Percentiles rank a stretch among this genome's conserved stretches.
Conservation (phyloP, 192 early-diverging fungal genomes). For the Coemansia sp. region DNA sequence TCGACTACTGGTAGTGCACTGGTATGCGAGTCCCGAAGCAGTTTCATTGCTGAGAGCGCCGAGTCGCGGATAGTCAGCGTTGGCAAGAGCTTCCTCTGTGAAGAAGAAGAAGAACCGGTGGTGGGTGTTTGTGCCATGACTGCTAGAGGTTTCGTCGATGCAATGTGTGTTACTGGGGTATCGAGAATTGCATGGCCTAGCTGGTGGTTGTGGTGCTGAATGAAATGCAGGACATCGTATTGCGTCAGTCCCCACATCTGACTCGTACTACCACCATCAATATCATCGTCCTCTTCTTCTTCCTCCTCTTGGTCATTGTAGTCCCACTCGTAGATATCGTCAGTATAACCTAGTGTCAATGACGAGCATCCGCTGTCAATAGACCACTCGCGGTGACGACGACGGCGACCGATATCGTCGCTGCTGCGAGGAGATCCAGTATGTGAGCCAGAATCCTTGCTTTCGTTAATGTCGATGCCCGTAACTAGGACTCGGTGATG, state of each 20-base stretch:
- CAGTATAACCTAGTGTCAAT: not conserved
- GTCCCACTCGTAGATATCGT: not conserved
- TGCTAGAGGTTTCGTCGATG: not conserved
- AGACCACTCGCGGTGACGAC: slow-evolving; percentile 1
- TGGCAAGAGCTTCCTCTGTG: not conserved
- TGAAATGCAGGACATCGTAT: slow-evolving; percentile 52
- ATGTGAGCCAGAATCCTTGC: not conserved
- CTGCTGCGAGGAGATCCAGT: not conserved
- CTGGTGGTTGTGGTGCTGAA: slow-evolving; percentile 57
- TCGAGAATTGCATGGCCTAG: slow-evolving; percentile 23
- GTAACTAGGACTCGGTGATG: slow-evolving; percentile 51
- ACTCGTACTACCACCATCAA: slow-evolving; percentile 3
- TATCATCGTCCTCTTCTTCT: too few relatives aligned
- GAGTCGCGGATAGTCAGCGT: slow-evolving; percentile 36
- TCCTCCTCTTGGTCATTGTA: too few relatives aligned
- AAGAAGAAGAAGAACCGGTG: too few relatives aligned
- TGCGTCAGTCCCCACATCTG: slow-evolving; percentile 49
- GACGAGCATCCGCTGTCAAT: slow-evolving; percentile 6
- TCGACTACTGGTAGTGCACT: slow-evolving; percentile 55
- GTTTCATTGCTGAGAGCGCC: slow-evolving; percentile 34
- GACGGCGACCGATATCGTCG: not conserved
- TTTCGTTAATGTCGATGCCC: not conserved
- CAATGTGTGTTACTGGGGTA: not conserved
- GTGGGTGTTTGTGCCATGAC: not conserved
- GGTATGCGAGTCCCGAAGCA: slow-evolving; percentile 30